phyloP scores from a whole-genome alignment of 352 stramenopile species.

The Phytopythium mirpurense region DNA sequence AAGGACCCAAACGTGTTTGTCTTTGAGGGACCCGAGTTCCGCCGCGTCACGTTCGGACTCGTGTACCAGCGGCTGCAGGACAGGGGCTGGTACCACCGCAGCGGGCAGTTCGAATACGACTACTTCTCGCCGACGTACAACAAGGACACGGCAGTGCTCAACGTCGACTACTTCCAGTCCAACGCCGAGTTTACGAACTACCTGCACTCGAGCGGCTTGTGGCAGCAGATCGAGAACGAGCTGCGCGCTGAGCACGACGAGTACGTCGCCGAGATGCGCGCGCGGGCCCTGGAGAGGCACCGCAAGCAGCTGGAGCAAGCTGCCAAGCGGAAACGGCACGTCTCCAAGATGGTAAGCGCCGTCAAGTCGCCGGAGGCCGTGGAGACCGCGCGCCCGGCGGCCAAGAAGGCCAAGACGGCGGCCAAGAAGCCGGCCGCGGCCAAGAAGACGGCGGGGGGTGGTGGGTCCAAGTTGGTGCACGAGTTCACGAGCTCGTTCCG shows the following conservation, averaged over 20 bases:
- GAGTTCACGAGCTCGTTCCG: conserved; percentile 3
- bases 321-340: conserved; percentile 9
- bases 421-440: background rate
- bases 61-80: conserved; percentile 59
- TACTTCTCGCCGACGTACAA: conserved; percentile 75
- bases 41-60: conserved; percentile 54
- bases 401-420: conserved; percentile 13
- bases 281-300: conserved; percentile 35
- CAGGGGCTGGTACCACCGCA: conserved; percentile 51
- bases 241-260: conserved; percentile 47
- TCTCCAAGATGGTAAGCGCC: background rate
- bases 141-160: conserved; percentile 37
- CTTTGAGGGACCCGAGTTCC: conserved; percentile 57
- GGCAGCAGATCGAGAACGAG: conserved; percentile 48
- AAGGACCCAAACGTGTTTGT: conserved; percentile 28
- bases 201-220: conserved; percentile 51
- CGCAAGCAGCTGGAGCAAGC: conserved; percentile 23
- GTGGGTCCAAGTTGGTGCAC: background rate
- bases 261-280: conserved; percentile 45
- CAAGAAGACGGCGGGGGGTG: background rate
- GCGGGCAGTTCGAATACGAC: conserved; percentile 70
- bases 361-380: conserved; percentile 7
- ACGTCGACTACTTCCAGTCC: conserved; percentile 68
- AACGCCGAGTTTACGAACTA: conserved; percentile 49
- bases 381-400: conserved; percentile 6